Base-by-base conservation (phyloP, 768 basidiomycete genomes). In the Boletus tylopilopsis region DNA sequence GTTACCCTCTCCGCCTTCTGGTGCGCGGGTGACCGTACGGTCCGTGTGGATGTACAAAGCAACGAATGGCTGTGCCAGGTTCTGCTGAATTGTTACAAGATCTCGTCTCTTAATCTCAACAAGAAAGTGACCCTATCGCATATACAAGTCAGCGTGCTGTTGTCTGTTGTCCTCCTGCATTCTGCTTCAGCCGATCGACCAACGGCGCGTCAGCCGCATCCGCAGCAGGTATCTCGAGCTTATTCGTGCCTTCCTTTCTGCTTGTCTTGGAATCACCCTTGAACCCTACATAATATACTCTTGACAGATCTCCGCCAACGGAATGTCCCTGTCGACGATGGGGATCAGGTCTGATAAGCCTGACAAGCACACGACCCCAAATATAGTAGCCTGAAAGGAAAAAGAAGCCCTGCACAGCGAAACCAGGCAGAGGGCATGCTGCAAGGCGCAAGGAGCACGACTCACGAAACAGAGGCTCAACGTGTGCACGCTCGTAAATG, bases 281-380 rank as follows among this genome's bases (percentile, higher is more conserved):
- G 74, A 94, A 94, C 18, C 90, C 90, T 36, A 93, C 60, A 60
- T 84, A 94, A 62, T 86, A 94, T 32, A 93, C 67, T 22, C 85
- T 71, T 4, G 85, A 79, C 16, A 69, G 54, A 7, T 88, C 84
- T 23, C 76, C 84, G 6, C 86, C 87, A 5, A 73, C 74, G 2
- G 88, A 73, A 35, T 90, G 80, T 46, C 79, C 81, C 88, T 90
- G 54, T 23, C 41, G 45, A 48, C 42, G 13, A 40, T 40, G n/a
- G 18, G 39, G 34, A 45, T 49, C 25, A 51, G 41, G 19, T 52
- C 29, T 24, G 54, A 56, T 64, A 47, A 60, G 54, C 39, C n/a
- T 24, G 32, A 45, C 29, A 34, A 45, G 41, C 25, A 48, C 19
- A 47, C 1, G 35, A 42, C 29, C 3, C 63, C 57, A 49, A 30